Base-by-base conservation (phyloP, 2,329 filamentous ascomycete species). In the Claviceps africana region DNA sequence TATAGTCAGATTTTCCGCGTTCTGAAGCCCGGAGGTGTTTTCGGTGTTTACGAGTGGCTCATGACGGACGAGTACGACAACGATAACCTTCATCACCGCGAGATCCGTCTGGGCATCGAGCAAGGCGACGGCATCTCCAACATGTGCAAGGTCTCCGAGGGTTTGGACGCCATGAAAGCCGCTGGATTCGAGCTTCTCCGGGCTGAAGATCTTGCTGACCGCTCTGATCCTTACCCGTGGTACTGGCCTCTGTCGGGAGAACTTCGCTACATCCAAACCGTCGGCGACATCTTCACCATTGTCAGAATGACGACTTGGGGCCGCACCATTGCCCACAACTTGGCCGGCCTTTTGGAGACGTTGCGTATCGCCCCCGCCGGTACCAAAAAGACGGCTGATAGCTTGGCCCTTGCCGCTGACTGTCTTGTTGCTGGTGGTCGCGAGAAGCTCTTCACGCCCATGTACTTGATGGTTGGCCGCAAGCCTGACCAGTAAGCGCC, bases 41-140 rank as follows among this genome's bases (percentile, higher is more conserved):
- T 97, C 62, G 93, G 91, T 65, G 91, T 97, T 50, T 98, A 97
- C 72, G 93, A 98, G 71, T 97, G 93, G 93, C 77, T 97, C 64
- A 97, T 98, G 93, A 97, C 90, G 7, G 90, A 96, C 57, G 74
- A 83, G 25, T 98, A 96, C 71, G 86, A 97, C 72, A 91, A 95
- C 66, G 76, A 85, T 55, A 89, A 96, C 76, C 69, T 87, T 1
- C 76, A 82, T 62, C 93, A 97, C 74, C 86, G 89, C 59, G 81
- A 87, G 66, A 93, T 97, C 64, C 87, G 93, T 57, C 82, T 96
- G 19, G 90, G 86, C 57, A 98, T 98, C 58, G 93, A 98, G 75
- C 83, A 88, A 66, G 93, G 93, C 63, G 85, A 97, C 64, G 93
- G 93, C 60, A 97, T 98, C 67, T 89, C 88, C 63, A 96, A 96